Percentiles rank a stretch among this genome's conserved stretches.
Evolutionary conservation across 2,329 filamentous ascomycete genomes (phyloP).

Genomic region (Colletotrichum chrysophilum): DNA sequence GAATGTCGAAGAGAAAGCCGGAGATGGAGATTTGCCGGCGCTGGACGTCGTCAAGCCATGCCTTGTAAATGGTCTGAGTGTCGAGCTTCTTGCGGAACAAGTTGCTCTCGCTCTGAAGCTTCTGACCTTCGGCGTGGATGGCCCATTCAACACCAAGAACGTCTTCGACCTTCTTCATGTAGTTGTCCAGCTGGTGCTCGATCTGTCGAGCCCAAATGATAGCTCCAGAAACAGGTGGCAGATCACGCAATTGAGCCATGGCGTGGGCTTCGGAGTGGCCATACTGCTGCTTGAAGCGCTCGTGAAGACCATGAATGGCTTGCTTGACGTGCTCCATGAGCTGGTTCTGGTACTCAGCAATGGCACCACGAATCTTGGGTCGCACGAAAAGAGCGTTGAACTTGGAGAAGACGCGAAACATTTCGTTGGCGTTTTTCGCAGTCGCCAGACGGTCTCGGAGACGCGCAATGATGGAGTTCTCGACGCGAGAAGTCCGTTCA

Average conservation of each 20-base stretch:
- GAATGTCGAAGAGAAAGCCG: constrained; percentile 89
- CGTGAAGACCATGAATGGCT: constrained; percentile 90
- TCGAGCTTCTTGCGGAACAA: constrained; percentile 97
- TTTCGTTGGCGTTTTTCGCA: constrained; percentile 97
- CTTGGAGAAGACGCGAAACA: constrained; percentile 99
- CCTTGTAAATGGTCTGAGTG: constrained; percentile 91
- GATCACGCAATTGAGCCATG: constrained; percentile 95
- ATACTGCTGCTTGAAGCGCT: constrained; percentile 98
- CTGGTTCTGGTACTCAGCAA: constrained; percentile 97
- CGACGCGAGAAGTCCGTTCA: constrained; percentile 93
- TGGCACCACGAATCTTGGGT: constrained; percentile 98
- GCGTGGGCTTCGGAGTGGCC: constrained; percentile 97
- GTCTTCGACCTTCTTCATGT: constrained; percentile 99
- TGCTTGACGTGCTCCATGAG: constrained; percentile 98
- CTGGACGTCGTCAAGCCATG: constrained; percentile 91
- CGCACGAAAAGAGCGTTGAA: constrained; percentile 99
- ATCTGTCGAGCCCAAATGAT: constrained; percentile 99
- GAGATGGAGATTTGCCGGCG: constrained; percentile 89
- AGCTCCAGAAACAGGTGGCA: constrained; percentile 93
- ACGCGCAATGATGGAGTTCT: constrained; percentile 97
- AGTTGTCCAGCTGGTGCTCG: constrained; percentile 90
- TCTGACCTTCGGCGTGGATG: constrained; percentile 92
- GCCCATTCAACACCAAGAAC: constrained; percentile 95
- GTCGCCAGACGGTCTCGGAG: constrained; percentile 91
- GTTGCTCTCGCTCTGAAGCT: constrained; percentile 88